phyloP scores from a whole-genome alignment of 352 stramenopile species.

The Pseudoperonospora humuli region DNA sequence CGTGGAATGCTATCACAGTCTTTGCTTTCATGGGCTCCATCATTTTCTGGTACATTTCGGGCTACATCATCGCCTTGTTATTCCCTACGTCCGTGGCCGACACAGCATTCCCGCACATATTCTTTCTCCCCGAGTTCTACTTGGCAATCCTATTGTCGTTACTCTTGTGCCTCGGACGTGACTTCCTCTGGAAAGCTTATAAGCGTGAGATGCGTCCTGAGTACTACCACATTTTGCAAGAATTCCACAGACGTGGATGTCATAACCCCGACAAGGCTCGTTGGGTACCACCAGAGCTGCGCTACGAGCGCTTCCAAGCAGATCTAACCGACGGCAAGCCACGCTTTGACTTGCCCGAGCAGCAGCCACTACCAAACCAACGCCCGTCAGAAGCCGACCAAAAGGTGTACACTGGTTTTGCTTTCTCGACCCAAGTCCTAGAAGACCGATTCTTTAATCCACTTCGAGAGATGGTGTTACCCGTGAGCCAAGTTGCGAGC shows the following conservation, averaged over 20 bases:
- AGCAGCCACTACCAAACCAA: constrained; percentile 21
- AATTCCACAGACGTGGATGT: constrained; percentile 46
- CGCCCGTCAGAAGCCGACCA: constrained; percentile 17
- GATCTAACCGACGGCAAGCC: constrained; percentile 53
- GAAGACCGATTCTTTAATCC: constrained; percentile 80
- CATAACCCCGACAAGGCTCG: constrained; percentile 34
- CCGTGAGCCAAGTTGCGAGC: constrained; percentile 44
- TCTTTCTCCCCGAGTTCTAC: constrained; percentile 67
- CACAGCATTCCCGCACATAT: constrained; percentile 73
- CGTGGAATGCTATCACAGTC: constrained; percentile 61
- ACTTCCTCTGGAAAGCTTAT: constrained; percentile 81
- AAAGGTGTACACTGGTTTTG: constrained; percentile 72
- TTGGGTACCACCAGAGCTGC: constrained; percentile 56
- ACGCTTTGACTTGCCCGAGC: constrained; percentile 50
- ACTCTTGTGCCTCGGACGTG: constrained; percentile 62
- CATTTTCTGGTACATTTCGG: constrained; percentile 69
- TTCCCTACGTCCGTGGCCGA: constrained; percentile 57
- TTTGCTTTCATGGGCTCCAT: constrained; percentile 54
- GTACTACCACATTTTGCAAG: constrained; percentile 85
- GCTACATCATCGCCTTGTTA: constrained; percentile 46
- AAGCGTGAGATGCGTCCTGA: constrained; percentile 79
- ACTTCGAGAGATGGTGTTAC: constrained; percentile 63
- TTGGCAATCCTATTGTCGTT: constrained; percentile 62
- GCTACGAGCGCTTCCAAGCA: constrained; percentile 65
- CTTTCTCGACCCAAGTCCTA: constrained; percentile 69